These are phyloP conservation scores for Chytridiales sp. DNA, from an alignment of 371 early-diverging fungal genomes.

Conservation along the genomic window DNA sequence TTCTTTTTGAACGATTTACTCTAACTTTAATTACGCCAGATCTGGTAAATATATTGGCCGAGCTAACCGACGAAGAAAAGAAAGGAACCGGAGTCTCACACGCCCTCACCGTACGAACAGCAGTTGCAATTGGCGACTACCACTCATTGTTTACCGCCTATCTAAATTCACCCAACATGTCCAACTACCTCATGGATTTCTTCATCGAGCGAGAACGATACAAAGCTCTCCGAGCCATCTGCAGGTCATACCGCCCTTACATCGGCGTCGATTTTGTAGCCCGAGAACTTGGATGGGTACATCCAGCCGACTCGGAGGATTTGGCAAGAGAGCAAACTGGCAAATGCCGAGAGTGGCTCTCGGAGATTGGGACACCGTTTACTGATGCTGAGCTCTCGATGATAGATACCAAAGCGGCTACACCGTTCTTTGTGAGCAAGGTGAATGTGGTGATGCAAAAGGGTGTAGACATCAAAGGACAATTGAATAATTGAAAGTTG, in stretches of 20 bases:
- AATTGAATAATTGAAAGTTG: too few relatives aligned
- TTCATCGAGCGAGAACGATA: slow-evolving; percentile 84
- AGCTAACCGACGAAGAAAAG: slow-evolving; percentile 64
- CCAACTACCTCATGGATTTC: slow-evolving; percentile 82
- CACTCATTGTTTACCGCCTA: slow-evolving; percentile 79
- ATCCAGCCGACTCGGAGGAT: slow-evolving; percentile 14
- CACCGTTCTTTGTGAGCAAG: slow-evolving; percentile 22
- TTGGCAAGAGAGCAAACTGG: too few relatives aligned
- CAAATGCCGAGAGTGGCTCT: slow-evolving; percentile 26
- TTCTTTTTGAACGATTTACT: background rate
- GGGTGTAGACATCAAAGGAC: slow-evolving; percentile 50
- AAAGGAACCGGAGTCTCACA: slow-evolving; percentile 62
- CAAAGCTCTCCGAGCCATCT: slow-evolving; percentile 47
- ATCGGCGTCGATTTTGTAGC: slow-evolving; percentile 33
- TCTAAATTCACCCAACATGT: slow-evolving; percentile 76
- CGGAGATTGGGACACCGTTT: slow-evolving; percentile 17
- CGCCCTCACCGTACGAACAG: slow-evolving; percentile 78
- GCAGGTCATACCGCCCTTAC: slow-evolving; percentile 37
- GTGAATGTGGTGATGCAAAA: slow-evolving; percentile 21
- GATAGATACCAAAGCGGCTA: slow-evolving; percentile 35
- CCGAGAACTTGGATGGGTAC: slow-evolving; percentile 36
- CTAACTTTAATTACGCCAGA: slow-evolving; percentile 46
- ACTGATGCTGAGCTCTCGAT: slow-evolving; percentile 7
- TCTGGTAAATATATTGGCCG: slow-evolving; percentile 68
- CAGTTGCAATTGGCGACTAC: slow-evolving; percentile 78